Evolutionary conservation across 2,329 filamentous ascomycete genomes (phyloP), one percentile per base, ranked within the genome.

Genomic region (Coniella vitis): DNA sequence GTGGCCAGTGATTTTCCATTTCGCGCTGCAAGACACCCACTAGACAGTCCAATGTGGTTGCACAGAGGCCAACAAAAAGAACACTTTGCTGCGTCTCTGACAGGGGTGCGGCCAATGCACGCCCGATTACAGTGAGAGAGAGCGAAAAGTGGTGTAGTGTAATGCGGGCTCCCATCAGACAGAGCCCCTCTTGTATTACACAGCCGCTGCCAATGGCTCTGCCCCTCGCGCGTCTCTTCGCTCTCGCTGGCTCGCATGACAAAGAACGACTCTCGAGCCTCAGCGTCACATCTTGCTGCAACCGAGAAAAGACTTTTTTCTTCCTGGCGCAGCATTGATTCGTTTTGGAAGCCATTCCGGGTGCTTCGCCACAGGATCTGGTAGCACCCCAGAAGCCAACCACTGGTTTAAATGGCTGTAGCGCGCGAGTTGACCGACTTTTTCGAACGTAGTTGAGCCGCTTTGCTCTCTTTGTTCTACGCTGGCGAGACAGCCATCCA

Each of bases 261-360:
- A 49, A 41, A 40, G 10, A 43, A 4, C 20, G 10, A 17, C 5
- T 45, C 38, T 45, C 51, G 41, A 53, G 51, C 51, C 51, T 43
- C 51, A 53, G 22, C 2, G 48, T 51, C 16, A 36, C 45, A 53
- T 53, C 47, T 36, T 14, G 22, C 3, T 4, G 9, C 31, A 16
- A 8, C 25, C n/a, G 19, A 19, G 41, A 39, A 16, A 29, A 46
- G 29, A 39, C n/a, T 10, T 32, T 45, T 45, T 8, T 38, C n/a
- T n/a, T 21, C 29, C 17, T 25, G 25, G 19, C 29, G 19, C 22
- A 19, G 9, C 4, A 3, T 17, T 13, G 14, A 29, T 7, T 37
- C 14, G 22, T 16, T 35, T 21, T 21, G 16, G 22, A 29, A 31
- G 7, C 31, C 2, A 16, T 14, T 29, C 9, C 43, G 25, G 25